Percentiles rank a stretch among this genome's conserved stretches.
Conservation (phyloP, 2,329 filamentous ascomycete species). For the Colletotrichum costaricense region DNA sequence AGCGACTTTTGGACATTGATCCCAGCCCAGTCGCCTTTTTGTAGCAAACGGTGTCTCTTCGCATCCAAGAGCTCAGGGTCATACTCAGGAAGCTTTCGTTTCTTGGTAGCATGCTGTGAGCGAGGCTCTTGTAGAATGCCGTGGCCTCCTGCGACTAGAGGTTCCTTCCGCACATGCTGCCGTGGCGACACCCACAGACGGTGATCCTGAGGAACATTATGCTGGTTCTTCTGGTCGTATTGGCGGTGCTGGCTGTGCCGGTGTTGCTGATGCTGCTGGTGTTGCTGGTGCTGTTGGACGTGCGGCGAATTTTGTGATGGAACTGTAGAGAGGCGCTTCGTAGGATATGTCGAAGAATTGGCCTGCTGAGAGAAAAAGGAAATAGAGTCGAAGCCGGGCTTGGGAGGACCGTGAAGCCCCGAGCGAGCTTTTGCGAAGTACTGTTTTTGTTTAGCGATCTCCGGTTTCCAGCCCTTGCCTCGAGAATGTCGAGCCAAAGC, state of each 20-base stretch:
- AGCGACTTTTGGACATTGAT: slow-evolving; percentile 45
- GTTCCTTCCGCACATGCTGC: not conserved
- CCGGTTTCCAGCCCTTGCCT: slow-evolving; percentile 46
- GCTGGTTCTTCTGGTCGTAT: not conserved
- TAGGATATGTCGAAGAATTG: not conserved
- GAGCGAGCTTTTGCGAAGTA: slow-evolving; percentile 50
- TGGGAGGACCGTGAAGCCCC: not conserved
- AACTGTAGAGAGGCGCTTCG: not conserved
- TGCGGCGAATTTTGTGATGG: slow-evolving; percentile 9
- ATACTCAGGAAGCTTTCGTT: not conserved
- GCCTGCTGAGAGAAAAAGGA: slow-evolving; percentile 41
- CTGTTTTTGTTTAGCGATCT: slow-evolving; percentile 49
- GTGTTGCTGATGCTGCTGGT: slow-evolving; percentile 37
- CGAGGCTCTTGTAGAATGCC: not conserved
- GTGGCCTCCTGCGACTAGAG: not conserved
- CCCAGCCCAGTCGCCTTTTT: slow-evolving; percentile 44
- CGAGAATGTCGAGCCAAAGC: slow-evolving; percentile 49
- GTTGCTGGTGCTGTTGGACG: slow-evolving; percentile 32
- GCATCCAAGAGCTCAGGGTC: slow-evolving; percentile 8
- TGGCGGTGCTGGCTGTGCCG: slow-evolving; percentile 25
- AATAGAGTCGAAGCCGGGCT: slow-evolving; percentile 19
- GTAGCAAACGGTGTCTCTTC: slow-evolving; percentile 35
- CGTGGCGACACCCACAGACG: no score
- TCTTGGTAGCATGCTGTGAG: not conserved
- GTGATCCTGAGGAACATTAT: not conserved